Evolutionary conservation across 164 flowering plant species (phyloP).

Genomic region (Aristolochia contorta): DNA sequence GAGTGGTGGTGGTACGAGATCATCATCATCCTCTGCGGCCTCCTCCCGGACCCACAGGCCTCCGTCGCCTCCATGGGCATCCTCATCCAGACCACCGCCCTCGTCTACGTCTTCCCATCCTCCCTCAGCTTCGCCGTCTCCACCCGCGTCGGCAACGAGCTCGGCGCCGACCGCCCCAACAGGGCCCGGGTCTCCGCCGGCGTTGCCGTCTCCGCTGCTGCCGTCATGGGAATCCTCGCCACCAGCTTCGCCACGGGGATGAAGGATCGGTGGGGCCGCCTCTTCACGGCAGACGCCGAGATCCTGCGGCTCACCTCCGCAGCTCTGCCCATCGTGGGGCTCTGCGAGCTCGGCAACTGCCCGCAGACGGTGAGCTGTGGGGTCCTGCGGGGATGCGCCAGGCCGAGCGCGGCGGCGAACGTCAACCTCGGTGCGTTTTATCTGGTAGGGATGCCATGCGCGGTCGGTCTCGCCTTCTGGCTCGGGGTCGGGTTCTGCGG

Average conservation of each 20-base stretch:
- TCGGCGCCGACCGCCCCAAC: slow-evolving; percentile 65
- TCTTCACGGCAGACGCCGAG: slow-evolving; percentile 52
- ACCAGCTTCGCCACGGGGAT: slow-evolving; percentile 42
- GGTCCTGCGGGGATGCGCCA: slow-evolving; percentile 71
- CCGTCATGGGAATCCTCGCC: slow-evolving; percentile 57
- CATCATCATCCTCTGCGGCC: slow-evolving; percentile 80
- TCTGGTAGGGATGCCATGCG: slow-evolving; percentile 87
- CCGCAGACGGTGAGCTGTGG: slow-evolving; percentile 96
- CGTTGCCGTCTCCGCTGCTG: slow-evolving; percentile 45
- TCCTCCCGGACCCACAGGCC: slow-evolving; percentile 52
- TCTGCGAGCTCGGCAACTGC: slow-evolving; percentile 94
- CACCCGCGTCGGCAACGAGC: slow-evolving; percentile 89
- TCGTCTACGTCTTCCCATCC: slow-evolving; percentile 78
- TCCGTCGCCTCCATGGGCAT: slow-evolving; percentile 90
- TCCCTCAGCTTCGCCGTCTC: slow-evolving; percentile 82
- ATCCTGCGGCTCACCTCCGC: slow-evolving; percentile 59
- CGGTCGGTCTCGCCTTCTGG: slow-evolving; percentile 60
- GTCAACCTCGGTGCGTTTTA: slow-evolving; percentile 88
- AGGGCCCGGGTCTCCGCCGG: slow-evolving; percentile 44
- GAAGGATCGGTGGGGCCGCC: slow-evolving; percentile 52
- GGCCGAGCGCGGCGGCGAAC: slow-evolving; percentile 73
- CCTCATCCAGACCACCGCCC: slow-evolving; percentile 76
- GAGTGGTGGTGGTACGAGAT: slow-evolving; percentile 99
- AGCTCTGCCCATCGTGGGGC: slow-evolving; percentile 74
- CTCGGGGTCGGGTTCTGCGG: slow-evolving; percentile 65